Evolutionary conservation across 164 flowering plant species (phyloP), one percentile per base, ranked within the genome.

Genomic region (Kalanchoe fedtschenkoi): DNA sequence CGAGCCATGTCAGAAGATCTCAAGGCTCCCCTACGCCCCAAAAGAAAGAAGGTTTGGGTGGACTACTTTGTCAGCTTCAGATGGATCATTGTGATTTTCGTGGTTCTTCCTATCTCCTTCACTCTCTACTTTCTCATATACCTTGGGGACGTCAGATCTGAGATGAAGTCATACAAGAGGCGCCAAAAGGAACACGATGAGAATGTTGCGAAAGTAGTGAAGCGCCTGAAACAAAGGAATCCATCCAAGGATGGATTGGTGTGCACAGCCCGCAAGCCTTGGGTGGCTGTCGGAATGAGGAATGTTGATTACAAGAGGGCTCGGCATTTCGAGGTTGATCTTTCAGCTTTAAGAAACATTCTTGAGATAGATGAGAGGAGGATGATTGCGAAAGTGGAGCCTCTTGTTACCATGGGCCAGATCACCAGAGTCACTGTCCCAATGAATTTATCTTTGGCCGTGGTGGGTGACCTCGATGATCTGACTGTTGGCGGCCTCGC

Each of bases 251-350:
- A 91, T 74, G 99, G 99, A 24, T 86, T 95, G 62, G 96, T 95
- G 16, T 95, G 99, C 86, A 95, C 99, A 22, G 99, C 99, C 24
- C 81, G 99, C 5, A 95, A 95, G 62, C 99, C 99, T 14, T 91
- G 84, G 80, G 87, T 91, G 70, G 99, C 96, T 62, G 99, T 95
- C 61, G 99, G 99, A 65, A 95, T 95, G 99, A 72, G 99, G 3
- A 95, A 95, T 80, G 97, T 95, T 56, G 99, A 95, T 70, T 95
- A 95, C 37, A 95, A 95, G 76, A 82, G 97, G 44, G 99, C 97
- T 30, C 79, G 96, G 4, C 96, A 95, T 70, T 95, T 88, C 65
- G 97, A 95, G 76, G 93, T 95, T 62, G 97, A 91, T 70, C 88
- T 95, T 60, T 87, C 97, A 22, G 88, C 78, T 33, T 95, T 95